phyloP scores from a whole-genome alignment of 169 alveolate genomes.

The Plasmodium coatneyi region DNA sequence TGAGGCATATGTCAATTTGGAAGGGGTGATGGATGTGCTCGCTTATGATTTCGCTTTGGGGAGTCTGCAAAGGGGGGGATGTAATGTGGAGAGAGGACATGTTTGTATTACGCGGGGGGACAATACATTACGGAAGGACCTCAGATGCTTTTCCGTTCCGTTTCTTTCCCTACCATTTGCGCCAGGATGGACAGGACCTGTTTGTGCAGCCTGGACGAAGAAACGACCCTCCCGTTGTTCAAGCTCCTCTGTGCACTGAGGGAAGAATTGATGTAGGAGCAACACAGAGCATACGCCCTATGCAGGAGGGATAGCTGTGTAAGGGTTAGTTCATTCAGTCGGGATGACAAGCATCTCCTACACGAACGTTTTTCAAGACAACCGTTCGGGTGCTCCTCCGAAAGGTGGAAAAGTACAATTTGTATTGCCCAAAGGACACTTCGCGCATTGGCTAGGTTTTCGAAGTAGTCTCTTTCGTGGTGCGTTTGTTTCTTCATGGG shows the following conservation, averaged over 20 bases:
- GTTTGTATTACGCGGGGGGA: background rate
- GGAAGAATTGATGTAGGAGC: constrained; percentile 15
- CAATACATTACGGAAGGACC: background rate
- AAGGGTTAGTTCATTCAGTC: background rate
- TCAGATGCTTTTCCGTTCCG: background rate
- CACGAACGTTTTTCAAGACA: background rate
- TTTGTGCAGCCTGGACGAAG: constrained; percentile 58
- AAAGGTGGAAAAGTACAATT: background rate
- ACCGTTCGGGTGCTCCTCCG: background rate
- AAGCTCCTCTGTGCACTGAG: background rate
- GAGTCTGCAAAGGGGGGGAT: constrained; percentile 2
- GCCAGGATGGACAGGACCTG: constrained; percentile 12
- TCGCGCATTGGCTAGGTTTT: background rate
- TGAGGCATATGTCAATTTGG: constrained; percentile 40
- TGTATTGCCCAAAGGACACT: background rate
- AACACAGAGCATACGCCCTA: constrained; percentile 3
- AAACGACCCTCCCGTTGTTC: constrained; percentile 26
- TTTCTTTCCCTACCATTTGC: background rate
- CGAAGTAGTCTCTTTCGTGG: background rate
- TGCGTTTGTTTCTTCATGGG: background rate
- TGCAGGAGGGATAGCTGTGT: constrained; percentile 1
- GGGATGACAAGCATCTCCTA: background rate
- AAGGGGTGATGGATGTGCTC: constrained; percentile 55
- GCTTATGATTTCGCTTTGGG: constrained; percentile 30
- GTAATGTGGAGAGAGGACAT: background rate